A percentile compares a stretch with the other conserved stretches of the same genome.
These are phyloP conservation scores for Atalantia buxifolia DNA, from an alignment of 345 rosid species.

Conservation along the genomic window DNA sequence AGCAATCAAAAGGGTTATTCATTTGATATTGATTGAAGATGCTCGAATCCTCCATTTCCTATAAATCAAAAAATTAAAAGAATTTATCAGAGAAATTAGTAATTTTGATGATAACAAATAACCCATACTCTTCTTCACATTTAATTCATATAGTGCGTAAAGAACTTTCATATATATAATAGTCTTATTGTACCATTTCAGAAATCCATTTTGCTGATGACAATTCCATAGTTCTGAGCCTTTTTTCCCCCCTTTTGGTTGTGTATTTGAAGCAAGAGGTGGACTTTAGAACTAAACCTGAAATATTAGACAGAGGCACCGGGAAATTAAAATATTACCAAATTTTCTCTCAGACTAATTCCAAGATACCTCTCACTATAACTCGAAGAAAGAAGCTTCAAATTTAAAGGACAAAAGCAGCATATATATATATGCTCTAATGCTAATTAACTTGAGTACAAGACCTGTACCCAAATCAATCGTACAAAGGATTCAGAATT, in stretches of 20 bases:
- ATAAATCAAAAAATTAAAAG: background rate
- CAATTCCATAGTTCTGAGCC: constrained; percentile 2
- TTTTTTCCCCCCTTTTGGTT: background rate
- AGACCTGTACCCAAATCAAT: background rate
- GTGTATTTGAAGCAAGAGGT: background rate
- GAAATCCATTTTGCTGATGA: constrained; percentile 8
- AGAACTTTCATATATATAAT: background rate
- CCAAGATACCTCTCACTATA: no score
- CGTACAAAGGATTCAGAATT: background rate
- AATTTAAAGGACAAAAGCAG: background rate
- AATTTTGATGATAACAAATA: background rate
- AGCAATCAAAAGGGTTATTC: constrained; percentile 19
- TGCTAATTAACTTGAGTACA: background rate
- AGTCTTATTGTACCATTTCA: background rate
- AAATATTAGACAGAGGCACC: constrained; percentile 1
- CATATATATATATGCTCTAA: background rate
- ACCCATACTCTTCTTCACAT: background rate
- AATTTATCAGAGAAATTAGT: background rate
- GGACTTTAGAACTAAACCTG: background rate
- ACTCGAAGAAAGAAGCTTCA: background rate
- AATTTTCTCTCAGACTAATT: no score
- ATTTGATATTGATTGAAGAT: constrained; percentile 24
- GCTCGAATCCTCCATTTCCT: constrained; percentile 37
- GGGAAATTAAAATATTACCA: no score
- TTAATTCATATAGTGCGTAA: background rate